Conservation (phyloP, 805 yeast species). For the Yarrowia deformans region DNA sequence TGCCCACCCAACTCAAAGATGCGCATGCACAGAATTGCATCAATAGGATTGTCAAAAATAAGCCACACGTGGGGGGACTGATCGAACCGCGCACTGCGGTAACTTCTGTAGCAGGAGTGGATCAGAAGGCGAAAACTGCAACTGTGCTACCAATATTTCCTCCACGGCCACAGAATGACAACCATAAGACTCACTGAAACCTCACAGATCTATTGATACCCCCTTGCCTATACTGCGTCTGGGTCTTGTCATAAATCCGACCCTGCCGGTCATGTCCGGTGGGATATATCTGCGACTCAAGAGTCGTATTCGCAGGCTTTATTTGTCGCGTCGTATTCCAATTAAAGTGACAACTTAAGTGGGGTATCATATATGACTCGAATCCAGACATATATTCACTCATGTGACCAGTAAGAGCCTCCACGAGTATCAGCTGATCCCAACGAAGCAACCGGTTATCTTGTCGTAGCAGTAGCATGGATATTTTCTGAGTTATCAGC, state of each 20-base stretch:
- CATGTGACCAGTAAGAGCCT: neutral
- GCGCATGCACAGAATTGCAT: slow-evolving; percentile 23
- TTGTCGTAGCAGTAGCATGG: neutral
- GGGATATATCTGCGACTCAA: slow-evolving; percentile 3
- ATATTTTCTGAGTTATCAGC: neutral
- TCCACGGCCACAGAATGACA: neutral
- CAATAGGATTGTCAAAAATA: slow-evolving; percentile 32
- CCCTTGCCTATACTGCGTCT: neutral
- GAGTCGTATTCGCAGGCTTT: slow-evolving; percentile 25
- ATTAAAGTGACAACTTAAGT: slow-evolving; percentile 22
- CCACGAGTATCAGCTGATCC: neutral
- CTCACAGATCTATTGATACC: slow-evolving; percentile 1
- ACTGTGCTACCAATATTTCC: neutral
- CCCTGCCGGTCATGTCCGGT: neutral
- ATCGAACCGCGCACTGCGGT: slow-evolving; percentile 11
- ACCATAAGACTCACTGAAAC: too few species aligned
- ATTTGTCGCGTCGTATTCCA: slow-evolving; percentile 15
- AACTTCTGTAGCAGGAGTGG: neutral
- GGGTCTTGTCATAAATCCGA: neutral
- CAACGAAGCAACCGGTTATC: neutral
- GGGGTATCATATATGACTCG: neutral
- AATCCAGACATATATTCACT: neutral
- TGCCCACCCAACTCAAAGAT: slow-evolving; percentile 34
- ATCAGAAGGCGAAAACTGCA: neutral
- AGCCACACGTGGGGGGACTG: slow-evolving; percentile 32